Evolutionary conservation across 176 grass and related monocot species (phyloP).

Genomic region (Eleusine indica): DNA sequence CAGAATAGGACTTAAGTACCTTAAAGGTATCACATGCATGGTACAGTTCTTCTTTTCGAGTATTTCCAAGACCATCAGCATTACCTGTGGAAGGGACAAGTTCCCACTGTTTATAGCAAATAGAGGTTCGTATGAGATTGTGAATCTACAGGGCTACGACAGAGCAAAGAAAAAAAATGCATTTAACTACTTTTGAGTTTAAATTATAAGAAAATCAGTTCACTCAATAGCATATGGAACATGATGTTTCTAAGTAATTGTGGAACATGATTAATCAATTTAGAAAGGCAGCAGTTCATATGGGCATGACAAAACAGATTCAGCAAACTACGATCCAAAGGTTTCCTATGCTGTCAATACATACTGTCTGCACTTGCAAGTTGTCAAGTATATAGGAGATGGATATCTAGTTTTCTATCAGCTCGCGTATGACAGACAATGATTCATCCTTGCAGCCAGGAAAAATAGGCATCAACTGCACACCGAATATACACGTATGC

Average conservation of each 20-base stretch:
- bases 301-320: background rate
- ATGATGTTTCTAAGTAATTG: background rate
- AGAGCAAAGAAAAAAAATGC: background rate
- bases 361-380: background rate
- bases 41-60: constrained; percentile 74
- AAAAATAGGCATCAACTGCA: background rate
- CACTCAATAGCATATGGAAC: background rate
- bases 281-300: background rate
- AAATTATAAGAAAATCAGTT: too few relatives aligned
- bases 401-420: background rate
- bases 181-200: background rate
- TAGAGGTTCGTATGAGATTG: background rate
- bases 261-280: background rate
- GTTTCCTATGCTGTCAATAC: background rate
- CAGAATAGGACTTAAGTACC: constrained; percentile 31
- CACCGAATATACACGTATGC: background rate
- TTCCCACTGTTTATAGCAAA: background rate
- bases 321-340: background rate
- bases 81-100: constrained; percentile 50
- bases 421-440: background rate
- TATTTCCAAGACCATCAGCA: constrained; percentile 83
- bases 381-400: background rate
- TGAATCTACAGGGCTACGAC: background rate
- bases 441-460: background rate
- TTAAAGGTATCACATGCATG: constrained; percentile 60